Conservation (phyloP, 148 eudicot species). For the Fagopyrum tataricum region DNA sequence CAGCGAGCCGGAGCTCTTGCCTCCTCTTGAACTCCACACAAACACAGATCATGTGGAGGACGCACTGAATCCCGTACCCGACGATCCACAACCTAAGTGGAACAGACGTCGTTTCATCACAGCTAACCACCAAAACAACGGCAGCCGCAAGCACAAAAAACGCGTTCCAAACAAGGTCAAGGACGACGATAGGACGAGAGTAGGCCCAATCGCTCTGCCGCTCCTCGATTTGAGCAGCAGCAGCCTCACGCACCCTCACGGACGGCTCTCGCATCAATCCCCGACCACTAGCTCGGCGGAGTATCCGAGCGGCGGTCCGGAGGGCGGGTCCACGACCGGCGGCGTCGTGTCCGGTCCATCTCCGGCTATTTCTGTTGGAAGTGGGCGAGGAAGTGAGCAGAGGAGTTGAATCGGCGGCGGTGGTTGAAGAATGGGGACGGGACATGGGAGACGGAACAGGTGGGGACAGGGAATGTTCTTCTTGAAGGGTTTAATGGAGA, state of each 20-base stretch:
- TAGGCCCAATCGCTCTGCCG: conserved; percentile 71
- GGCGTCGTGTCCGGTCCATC: conserved; percentile 3
- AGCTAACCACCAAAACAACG: conserved; percentile 25
- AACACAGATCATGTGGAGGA: conserved; percentile 54
- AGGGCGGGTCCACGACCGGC: conserved; percentile 17
- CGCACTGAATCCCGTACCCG: conserved; percentile 64
- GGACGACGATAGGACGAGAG: conserved; percentile 50
- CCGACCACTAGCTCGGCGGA: conserved; percentile 48
- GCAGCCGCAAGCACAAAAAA: conserved; percentile 36
- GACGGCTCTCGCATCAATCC: conserved; percentile 48
- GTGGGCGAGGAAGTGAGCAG: conserved; percentile 2
- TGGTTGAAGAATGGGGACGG: not conserved
- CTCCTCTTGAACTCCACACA: conserved; percentile 42
- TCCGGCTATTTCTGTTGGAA: not conserved
- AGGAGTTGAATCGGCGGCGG: conserved; percentile 11
- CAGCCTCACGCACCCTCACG: conserved; percentile 57
- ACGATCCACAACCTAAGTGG: conserved; percentile 58
- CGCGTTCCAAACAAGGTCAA: conserved; percentile 59
- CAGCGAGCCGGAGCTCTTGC: not conserved
- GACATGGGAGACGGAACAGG: conserved; percentile 9
- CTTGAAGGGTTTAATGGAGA: not conserved
- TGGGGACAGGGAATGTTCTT: not conserved
- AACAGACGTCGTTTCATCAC: conserved; percentile 21
- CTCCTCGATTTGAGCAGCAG: conserved; percentile 63
- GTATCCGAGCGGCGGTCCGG: conserved; percentile 53